These are phyloP conservation scores for Diplodia scrobiculata DNA, from an alignment of 2,329 filamentous ascomycete genomes.

Conservation along the genomic window DNA sequence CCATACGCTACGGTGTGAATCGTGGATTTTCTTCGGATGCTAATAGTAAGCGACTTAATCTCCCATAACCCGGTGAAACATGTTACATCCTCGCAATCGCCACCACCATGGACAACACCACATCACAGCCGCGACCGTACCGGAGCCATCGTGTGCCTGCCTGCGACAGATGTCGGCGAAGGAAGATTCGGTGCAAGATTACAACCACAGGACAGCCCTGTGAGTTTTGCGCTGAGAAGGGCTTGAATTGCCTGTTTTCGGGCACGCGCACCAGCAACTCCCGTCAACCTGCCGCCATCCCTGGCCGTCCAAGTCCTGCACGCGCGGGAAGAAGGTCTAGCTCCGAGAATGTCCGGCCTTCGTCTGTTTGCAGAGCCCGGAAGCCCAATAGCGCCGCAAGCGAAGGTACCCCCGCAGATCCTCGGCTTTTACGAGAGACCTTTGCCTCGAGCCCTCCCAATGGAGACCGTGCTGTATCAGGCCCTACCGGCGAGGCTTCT, in stretches of 20 bases:
- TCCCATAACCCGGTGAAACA: no score
- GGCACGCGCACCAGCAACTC: conserved; percentile 32
- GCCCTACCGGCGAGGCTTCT: conserved; percentile 41
- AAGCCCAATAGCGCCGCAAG: conserved; percentile 37
- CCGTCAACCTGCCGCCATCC: conserved; percentile 31
- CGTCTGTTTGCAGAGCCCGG: conserved; percentile 33
- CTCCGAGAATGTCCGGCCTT: conserved; percentile 35
- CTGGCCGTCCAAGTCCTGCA: conserved; percentile 32
- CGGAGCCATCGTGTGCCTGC: conserved; percentile 50
- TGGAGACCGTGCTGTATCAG: conserved; percentile 1
- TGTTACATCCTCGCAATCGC: background rate
- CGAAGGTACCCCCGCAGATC: conserved; percentile 34
- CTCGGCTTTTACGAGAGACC: background rate
- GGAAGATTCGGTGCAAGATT: conserved; percentile 49
- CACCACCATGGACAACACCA: background rate
- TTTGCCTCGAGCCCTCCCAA: background rate
- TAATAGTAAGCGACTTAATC: no score
- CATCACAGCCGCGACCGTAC: conserved; percentile 44
- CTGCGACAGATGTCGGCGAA: conserved; percentile 46
- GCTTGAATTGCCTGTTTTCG: conserved; percentile 44
- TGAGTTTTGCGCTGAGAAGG: conserved; percentile 45
- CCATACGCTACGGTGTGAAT: no score
- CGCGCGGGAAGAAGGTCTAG: conserved; percentile 37
- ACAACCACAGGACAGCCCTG: conserved; percentile 46
- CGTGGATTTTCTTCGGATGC: no score